Conservation (phyloP, 2,329 filamentous ascomycete species). For the Claviceps humidiphila region DNA sequence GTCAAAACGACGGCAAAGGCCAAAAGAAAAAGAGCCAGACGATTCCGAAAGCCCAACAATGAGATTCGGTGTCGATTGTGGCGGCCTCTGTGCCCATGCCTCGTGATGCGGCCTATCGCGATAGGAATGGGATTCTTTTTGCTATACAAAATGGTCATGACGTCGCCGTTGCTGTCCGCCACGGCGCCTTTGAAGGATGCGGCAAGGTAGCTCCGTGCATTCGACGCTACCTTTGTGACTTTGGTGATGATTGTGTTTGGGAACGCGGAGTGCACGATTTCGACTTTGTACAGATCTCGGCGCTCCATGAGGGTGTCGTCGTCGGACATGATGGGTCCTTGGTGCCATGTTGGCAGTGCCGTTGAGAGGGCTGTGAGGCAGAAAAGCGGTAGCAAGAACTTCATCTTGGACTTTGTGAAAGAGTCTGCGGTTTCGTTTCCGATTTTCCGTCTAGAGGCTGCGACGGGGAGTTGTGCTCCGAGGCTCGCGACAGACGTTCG, state of each 20-base stretch:
- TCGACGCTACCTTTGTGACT: slow-evolving; percentile 8
- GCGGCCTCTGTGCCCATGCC: background rate
- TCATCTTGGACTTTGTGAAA: background rate
- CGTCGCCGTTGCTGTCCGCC: slow-evolving; percentile 9
- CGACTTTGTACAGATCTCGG: background rate
- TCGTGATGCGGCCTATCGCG: background rate
- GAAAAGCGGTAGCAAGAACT: slow-evolving; percentile 1
- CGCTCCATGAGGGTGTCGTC: slow-evolving; percentile 7
- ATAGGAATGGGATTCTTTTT: background rate
- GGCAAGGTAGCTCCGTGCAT: slow-evolving; percentile 5
- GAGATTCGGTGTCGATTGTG: slow-evolving; percentile 3
- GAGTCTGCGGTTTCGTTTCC: background rate
- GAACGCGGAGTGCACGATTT: slow-evolving; percentile 1
- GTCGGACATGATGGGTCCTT: slow-evolving; percentile 5
- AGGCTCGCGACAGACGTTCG: too few relatives aligned
- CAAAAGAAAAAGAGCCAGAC: slow-evolving; percentile 9
- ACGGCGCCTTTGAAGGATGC: slow-evolving; percentile 5
- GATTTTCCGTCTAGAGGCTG: background rate
- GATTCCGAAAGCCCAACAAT: slow-evolving; percentile 6
- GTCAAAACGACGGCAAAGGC: slow-evolving; percentile 8
- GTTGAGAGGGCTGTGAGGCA: background rate
- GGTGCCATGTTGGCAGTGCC: slow-evolving; percentile 2
- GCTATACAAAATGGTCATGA: slow-evolving; percentile 6
- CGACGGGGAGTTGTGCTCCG: background rate
- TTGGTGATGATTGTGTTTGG: slow-evolving; percentile 3